These are phyloP conservation scores for Podospora pseudocomata DNA, from an alignment of 495 filamentous ascomycete genomes.

Conservation along the genomic window DNA sequence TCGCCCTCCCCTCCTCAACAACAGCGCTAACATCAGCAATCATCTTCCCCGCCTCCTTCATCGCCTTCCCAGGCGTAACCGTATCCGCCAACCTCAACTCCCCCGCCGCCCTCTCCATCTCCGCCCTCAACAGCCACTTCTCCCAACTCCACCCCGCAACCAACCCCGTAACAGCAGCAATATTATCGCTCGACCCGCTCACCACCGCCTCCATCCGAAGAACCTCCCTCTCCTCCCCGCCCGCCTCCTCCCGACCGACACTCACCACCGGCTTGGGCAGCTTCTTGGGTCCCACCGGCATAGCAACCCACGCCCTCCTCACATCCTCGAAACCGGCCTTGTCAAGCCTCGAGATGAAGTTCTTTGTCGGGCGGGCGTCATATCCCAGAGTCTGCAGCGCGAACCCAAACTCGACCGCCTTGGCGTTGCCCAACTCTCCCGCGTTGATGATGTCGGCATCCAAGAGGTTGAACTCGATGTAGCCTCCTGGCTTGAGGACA, in stretches of 20 bases:
- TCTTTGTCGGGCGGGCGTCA: slow-evolving; percentile 76
- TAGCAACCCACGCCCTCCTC: slow-evolving; percentile 83
- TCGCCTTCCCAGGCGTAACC: slow-evolving; percentile 42
- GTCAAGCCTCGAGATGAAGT: slow-evolving; percentile 70
- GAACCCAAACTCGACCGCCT: slow-evolving; percentile 84
- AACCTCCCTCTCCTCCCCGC: slow-evolving; percentile 36
- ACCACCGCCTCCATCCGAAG: slow-evolving; percentile 64
- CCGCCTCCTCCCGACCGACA: background rate
- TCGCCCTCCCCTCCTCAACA: slow-evolving; percentile 77
- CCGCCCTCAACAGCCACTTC: slow-evolving; percentile 85
- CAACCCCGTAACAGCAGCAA: slow-evolving; percentile 71
- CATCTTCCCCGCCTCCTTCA: slow-evolving; percentile 49
- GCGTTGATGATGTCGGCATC: slow-evolving; percentile 86
- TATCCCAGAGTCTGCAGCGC: slow-evolving; percentile 82
- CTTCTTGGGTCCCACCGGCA: slow-evolving; percentile 74
- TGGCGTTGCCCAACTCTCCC: slow-evolving; percentile 70
- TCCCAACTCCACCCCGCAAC: slow-evolving; percentile 93
- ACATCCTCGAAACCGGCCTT: slow-evolving; percentile 70
- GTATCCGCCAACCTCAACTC: slow-evolving; percentile 53
- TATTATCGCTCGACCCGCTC: slow-evolving; percentile 66
- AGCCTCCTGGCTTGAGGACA: slow-evolving; percentile 86
- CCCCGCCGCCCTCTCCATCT: slow-evolving; percentile 74
- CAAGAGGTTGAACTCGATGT: slow-evolving; percentile 83
- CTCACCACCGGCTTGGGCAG: slow-evolving; percentile 28
- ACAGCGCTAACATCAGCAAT: slow-evolving; percentile 76